Evolutionary conservation across 257 asterid species (phyloP).

Genomic region (Coffea eugenioides): DNA sequence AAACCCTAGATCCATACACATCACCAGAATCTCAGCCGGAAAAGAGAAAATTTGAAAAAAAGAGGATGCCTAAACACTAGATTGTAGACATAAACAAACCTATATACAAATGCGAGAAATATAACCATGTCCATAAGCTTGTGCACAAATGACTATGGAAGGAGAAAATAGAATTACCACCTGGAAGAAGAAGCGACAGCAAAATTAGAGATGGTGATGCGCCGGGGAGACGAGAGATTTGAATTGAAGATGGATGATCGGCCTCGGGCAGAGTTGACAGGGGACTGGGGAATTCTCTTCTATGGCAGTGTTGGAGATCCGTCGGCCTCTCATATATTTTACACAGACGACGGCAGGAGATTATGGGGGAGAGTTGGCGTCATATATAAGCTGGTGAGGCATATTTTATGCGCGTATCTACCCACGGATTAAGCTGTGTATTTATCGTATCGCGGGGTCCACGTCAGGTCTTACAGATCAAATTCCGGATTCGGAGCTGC

Average conservation of each 20-base stretch:
- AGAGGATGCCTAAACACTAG: neutral
- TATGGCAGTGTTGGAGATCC: neutral
- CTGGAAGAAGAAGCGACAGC: constrained; percentile 3
- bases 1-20: constrained; percentile 29
- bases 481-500: constrained; percentile 1
- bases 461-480: neutral
- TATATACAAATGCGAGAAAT: too few relatives aligned
- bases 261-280: neutral
- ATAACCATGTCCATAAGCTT: neutral
- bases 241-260: neutral
- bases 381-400: constrained; percentile 16
- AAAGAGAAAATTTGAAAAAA: neutral
- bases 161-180: neutral
- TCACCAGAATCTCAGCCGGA: neutral
- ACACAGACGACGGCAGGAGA: neutral
- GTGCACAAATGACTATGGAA: neutral
- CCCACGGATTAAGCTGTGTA: neutral
- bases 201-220: neutral
- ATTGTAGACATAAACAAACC: neutral
- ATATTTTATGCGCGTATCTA: neutral
- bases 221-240: neutral
- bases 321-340: neutral
- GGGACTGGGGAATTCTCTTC: neutral
- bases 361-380: constrained; percentile 19
- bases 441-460: neutral